A percentile compares a stretch with the other conserved stretches of the same genome.
Conservation (phyloP, 208 protist species). For the Trypanosoma cruzi region DNA sequence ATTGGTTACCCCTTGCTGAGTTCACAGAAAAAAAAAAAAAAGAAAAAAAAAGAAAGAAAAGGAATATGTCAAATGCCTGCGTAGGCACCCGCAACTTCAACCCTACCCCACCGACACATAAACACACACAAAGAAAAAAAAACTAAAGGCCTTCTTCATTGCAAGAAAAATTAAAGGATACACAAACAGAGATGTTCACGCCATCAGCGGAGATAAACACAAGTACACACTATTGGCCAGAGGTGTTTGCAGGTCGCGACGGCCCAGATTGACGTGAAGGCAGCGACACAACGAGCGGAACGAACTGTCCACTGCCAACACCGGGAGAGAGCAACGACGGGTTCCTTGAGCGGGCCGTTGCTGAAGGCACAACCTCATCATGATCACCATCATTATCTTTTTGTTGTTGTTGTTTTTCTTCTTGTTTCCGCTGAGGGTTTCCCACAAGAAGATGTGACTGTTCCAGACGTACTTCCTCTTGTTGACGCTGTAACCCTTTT, state of each 20-base stretch:
- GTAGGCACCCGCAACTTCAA: background rate
- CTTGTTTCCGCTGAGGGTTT: background rate
- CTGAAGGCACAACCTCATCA: background rate
- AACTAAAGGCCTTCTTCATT: background rate
- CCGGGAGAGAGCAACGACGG: background rate
- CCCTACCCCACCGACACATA: background rate
- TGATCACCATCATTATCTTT: too few relatives aligned
- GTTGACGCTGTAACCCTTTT: conserved; percentile 2
- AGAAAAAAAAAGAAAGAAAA: too few relatives aligned
- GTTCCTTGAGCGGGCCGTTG: background rate
- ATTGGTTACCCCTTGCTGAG: background rate
- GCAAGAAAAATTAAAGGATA: background rate
- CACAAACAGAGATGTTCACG: background rate
- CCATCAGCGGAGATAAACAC: background rate
- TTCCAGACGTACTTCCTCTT: background rate
- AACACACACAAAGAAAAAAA: background rate
- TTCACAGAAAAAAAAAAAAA: conserved; percentile 7
- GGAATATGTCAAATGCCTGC: too few relatives aligned
- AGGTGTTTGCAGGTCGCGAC: background rate
- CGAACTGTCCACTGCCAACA: background rate
- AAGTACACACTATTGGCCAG: background rate
- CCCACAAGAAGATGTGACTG: conserved; percentile 1
- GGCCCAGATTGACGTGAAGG: background rate
- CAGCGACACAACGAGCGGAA: background rate
- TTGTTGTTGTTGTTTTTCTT: too few relatives aligned